Base-by-base conservation (phyloP, 805 yeast species). In the Metschnikowia santaceciliae region DNA sequence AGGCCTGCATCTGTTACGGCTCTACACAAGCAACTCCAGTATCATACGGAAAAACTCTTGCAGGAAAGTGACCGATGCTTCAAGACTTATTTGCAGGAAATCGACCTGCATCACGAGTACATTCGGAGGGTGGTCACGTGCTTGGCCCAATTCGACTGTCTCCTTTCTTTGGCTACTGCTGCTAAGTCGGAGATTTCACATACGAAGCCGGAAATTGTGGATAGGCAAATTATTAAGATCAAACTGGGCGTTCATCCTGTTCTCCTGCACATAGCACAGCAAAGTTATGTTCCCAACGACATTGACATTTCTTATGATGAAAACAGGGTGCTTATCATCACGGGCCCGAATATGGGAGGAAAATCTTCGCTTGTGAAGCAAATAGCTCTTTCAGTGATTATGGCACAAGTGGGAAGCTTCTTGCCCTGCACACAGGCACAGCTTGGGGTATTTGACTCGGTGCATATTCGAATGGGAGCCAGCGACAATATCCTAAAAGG, bases 311-410 rank as follows among this genome's bases (percentile, higher is more conserved):
- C 71, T 5, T 61, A 68, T 6, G 61, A 69, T n/a, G 64, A 70
- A 3, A 74, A 80, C 13, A 73, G 89, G 33, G 78, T 70, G 2
- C 70, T 83, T 49, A 74, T 90, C 14, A 79, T 90, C 20, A 88
- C 96, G 0, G 96, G 96, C 0, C 94, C 95, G 0, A 88, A 88
- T 57, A 86, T 88, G 90, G 96, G 96, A 8, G 96, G 96, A 3
- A 88, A 88, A 63, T 84, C 90, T 6, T 82, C 90, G 0, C 83
- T 82, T 59, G 88, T 86, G 14, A 77, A 88, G 47, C 90, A 86
- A 54, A 76, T 86, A 10, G 96, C 94, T 0, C 65, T 89, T 13
- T 70, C 81, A 10, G 82, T 80, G 10, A 79, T 88, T 7, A 78
- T 88, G 85, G 81, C 86, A 1, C 96, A 88, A 63, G 74, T 87